Percentiles rank a stretch among this genome's conserved stretches.
phyloP scores from a whole-genome alignment of 768 basidiomycete species.

The Xerocomus brunneocitrinus region DNA sequence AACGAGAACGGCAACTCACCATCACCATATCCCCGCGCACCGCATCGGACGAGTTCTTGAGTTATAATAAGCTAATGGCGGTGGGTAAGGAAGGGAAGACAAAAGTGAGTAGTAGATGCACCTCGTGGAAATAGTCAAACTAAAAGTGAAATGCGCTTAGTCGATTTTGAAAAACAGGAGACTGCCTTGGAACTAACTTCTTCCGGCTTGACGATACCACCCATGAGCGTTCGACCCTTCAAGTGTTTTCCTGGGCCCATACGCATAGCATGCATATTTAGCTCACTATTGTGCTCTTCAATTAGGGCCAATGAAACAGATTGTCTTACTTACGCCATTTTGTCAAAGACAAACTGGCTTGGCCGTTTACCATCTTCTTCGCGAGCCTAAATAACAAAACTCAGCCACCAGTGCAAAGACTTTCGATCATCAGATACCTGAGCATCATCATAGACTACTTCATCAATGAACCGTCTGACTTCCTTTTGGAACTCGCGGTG shows the following conservation, averaged over 20 bases:
- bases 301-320: background rate
- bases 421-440: constrained; percentile 17
- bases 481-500: constrained; percentile 45
- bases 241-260: constrained; percentile 88
- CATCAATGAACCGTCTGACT: constrained; percentile 61
- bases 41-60: constrained; percentile 55
- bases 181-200: constrained; percentile 39
- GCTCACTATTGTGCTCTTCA: constrained; percentile 36
- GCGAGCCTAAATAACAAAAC: constrained; percentile 38
- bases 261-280: constrained; percentile 84
- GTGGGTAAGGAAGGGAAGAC: background rate
- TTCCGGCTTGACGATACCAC: constrained; percentile 71
- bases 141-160: constrained; percentile 28
- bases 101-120: constrained; percentile 34
- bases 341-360: constrained; percentile 68
- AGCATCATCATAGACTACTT: constrained; percentile 50
- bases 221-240: constrained; percentile 69
- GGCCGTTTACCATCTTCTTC: constrained; percentile 92
- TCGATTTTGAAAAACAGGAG: background rate
- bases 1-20: constrained; percentile 31
- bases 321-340: constrained; percentile 59
- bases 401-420: constrained; percentile 14
- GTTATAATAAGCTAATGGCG: constrained; percentile 49
- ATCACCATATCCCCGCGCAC: constrained; percentile 63
- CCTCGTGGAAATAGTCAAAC: constrained; percentile 69